Conservation (phyloP, 2,329 filamentous ascomycete genomes). For the Orbilia blumenaviensis region DNA sequence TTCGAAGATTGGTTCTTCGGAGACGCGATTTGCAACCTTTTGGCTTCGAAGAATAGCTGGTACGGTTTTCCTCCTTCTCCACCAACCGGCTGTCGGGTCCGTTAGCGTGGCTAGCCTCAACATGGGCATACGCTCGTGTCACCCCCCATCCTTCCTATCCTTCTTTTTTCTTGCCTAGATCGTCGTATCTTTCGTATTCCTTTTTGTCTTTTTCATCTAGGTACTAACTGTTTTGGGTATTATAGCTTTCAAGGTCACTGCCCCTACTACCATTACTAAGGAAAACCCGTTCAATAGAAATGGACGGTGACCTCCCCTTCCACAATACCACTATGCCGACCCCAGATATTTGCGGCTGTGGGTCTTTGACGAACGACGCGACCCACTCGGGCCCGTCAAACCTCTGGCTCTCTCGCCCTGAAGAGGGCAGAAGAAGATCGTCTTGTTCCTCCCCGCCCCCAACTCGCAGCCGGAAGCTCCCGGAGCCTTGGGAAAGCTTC, state of each 20-base stretch:
- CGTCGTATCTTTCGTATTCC: background rate
- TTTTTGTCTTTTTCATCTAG: no score
- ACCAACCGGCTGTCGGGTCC: background rate
- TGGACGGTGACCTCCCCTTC: background rate
- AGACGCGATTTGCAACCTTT: no score
- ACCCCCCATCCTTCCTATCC: background rate
- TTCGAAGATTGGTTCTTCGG: no score
- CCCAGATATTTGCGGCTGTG: background rate
- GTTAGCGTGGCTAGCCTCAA: background rate
- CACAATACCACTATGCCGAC: background rate
- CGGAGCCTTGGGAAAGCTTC: constrained; percentile 2
- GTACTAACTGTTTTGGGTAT: no score
- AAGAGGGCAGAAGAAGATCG: no score
- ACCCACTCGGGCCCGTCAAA: background rate
- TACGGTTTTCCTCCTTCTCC: background rate
- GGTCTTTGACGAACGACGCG: background rate
- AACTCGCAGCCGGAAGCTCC: background rate
- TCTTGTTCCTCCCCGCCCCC: no score
- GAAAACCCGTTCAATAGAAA: background rate
- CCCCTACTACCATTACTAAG: no score
- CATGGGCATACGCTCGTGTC: background rate
- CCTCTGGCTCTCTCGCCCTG: background rate
- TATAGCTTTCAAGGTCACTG: no score
- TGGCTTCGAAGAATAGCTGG: background rate
- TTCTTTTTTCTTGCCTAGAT: background rate